phyloP scores from a whole-genome alignment of 768 basidiomycete species.

The Holtermannia corniformis region DNA sequence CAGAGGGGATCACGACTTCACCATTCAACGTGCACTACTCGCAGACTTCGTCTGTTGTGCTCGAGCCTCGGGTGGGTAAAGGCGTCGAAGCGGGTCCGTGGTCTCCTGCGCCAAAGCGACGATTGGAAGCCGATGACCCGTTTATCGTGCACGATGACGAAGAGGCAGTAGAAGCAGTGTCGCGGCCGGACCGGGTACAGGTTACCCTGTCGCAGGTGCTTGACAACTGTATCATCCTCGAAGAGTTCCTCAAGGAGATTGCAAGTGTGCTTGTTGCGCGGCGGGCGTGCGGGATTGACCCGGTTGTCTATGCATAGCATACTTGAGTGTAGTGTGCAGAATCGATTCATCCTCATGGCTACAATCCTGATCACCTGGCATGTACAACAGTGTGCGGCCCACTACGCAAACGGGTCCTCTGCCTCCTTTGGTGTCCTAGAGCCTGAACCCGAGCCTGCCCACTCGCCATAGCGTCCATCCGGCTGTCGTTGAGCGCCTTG shows the following conservation, averaged over 20 bases:
- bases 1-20: conserved; percentile 20
- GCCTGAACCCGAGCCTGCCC: neutral
- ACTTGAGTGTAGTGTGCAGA: no score
- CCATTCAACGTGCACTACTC: conserved; percentile 81
- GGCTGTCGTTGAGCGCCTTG: no score
- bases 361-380: neutral
- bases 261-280: conserved; percentile 25
- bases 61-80: conserved; percentile 61
- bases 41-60: conserved; percentile 58
- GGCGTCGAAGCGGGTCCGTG: conserved; percentile 55
- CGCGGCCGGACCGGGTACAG: conserved; percentile 34
- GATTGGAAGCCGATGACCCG: conserved; percentile 24
- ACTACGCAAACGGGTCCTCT: neutral
- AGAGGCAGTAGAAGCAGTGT: conserved; percentile 35
- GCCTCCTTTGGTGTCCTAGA: neutral
- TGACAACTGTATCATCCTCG: conserved; percentile 89
- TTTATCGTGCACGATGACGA: neutral
- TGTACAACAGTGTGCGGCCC: no score
- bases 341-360: neutral
- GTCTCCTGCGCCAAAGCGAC: conserved; percentile 53
- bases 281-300: conserved; percentile 29
- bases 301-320: conserved; percentile 9
- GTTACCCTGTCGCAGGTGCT: conserved; percentile 74
- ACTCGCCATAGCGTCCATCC: neutral
- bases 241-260: conserved; percentile 85